These are phyloP conservation scores for Agrocybe pediades DNA, from an alignment of 768 basidiomycete species.

Conservation along the genomic window DNA sequence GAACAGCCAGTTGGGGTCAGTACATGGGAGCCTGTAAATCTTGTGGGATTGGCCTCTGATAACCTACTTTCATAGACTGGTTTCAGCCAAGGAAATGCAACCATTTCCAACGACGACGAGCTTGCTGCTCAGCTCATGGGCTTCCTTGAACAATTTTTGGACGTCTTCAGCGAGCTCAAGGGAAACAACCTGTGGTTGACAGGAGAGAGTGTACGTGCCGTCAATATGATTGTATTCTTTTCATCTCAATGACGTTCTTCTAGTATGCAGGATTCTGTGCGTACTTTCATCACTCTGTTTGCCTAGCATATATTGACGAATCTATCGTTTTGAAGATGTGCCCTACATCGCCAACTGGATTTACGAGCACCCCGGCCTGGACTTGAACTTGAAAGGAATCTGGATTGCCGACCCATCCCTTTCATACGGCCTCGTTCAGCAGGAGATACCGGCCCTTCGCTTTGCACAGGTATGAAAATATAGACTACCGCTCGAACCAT, in stretches of 20 bases:
- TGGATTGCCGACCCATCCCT: conserved; percentile 59
- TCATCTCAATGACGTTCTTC: not conserved
- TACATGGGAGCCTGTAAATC: not conserved
- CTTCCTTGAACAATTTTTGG: conserved; percentile 66
- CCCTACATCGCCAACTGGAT: conserved; percentile 72
- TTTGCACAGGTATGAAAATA: conserved; percentile 43
- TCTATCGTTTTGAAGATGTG: conserved; percentile 25
- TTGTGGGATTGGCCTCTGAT: not conserved
- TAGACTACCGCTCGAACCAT: not conserved
- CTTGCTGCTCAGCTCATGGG: conserved; percentile 51
- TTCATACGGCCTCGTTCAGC: conserved; percentile 53
- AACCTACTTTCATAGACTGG: conserved; percentile 45
- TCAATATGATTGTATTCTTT: not conserved
- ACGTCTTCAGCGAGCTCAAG: conserved; percentile 66
- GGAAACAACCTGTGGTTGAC: conserved; percentile 66
- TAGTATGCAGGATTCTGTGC: conserved; percentile 73
- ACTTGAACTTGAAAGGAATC: conserved; percentile 55
- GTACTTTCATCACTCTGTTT: conserved; percentile 20
- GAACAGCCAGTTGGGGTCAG: conserved; percentile 72
- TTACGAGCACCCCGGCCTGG: conserved; percentile 63
- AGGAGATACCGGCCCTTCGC: conserved; percentile 65
- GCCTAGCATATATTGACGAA: not conserved
- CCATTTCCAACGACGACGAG: conserved; percentile 60
- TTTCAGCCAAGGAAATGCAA: conserved; percentile 66
- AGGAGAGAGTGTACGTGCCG: conserved; percentile 62